Conservation (phyloP, 345 rosid genomes). For the Cardamine chenopodiifolia region DNA sequence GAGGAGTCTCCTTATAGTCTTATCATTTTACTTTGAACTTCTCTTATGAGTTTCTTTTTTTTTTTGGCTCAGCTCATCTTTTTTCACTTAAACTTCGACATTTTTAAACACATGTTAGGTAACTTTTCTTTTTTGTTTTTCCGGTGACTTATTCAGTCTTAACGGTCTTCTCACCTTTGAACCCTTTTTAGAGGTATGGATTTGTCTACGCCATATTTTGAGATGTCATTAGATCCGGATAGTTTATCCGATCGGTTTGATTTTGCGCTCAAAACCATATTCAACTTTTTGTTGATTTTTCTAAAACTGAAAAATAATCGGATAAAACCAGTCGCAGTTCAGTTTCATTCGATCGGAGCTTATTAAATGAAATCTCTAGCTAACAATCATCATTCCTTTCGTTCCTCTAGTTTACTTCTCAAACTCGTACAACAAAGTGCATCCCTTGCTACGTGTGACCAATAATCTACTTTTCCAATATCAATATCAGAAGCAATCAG, state of each 20-base stretch:
- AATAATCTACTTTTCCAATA: background rate
- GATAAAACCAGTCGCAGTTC: background rate
- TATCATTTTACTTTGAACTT: constrained; percentile 18
- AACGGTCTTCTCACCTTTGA: too few species aligned
- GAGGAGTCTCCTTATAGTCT: constrained; percentile 26
- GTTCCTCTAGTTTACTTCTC: background rate
- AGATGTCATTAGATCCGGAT: too few species aligned
- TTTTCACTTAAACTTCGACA: background rate
- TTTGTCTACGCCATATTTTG: too few species aligned
- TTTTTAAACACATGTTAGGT: too few species aligned
- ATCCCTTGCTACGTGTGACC: background rate
- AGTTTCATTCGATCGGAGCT: background rate
- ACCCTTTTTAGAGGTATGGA: too few species aligned
- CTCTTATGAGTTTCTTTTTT: constrained; percentile 24
- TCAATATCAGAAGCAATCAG: background rate
- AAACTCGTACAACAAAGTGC: background rate
- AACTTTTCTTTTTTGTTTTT: too few species aligned
- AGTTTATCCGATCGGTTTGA: background rate
- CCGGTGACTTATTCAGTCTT: too few species aligned
- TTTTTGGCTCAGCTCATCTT: background rate
- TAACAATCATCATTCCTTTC: background rate
- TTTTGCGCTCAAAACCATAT: background rate
- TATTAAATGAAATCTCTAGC: background rate
- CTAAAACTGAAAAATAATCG: background rate
- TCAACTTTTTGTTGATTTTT: background rate